Base-by-base conservation (phyloP, 208 protist genomes). In the Leishmania guyanensis region DNA sequence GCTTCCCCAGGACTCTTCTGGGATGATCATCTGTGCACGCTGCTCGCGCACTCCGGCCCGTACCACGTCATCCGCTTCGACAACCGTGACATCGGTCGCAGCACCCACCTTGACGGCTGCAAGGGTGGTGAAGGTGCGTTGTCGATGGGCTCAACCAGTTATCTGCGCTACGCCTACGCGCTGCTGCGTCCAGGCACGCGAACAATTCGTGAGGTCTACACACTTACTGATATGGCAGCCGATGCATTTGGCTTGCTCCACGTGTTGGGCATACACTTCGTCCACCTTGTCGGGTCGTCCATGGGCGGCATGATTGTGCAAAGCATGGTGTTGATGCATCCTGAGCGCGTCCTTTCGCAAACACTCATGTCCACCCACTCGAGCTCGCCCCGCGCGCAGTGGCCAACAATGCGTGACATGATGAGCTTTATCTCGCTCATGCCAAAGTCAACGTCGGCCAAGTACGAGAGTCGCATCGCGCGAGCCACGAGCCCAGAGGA, bases 301-400 rank as follows among this genome's bases (percentile, higher is more conserved):
- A 81, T 95, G 84, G 94, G 94, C 50, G 94, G 94, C 33, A 91
- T 93, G 75, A 91, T 97, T 75, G 83, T 80, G 2, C 92, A 95
- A 85, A 80, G 80, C 76, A 87, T 97, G 78, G 91, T 84, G 26
- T 84, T 95, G 22, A 48, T 78, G 36, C 84, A 87, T 51, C 90
- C 91, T 0, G 71, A 88, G 60, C 84, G 89, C 3, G 87, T 97
- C 1, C 70, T 68, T 26, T 93, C 85, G 56, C 80, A 95, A 10
- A 76, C 86, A n/a, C 83, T 93, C 4, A 60, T 93, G 43, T 86
- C 91, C 4, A 91, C 91, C 2, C 85, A 88, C 80, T 84, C 88
- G 26, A 87, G 80, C 79, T 56, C 79, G 0, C 68, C 71, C 5
- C 58, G 85, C 9, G 66, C 79, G 20, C 43, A 83, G 80, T 90